A percentile compares a stretch with the other conserved stretches of the same genome.
These are phyloP conservation scores for Solanum appendiculatum DNA, from an alignment of 257 asterid genomes.

Conservation along the genomic window DNA sequence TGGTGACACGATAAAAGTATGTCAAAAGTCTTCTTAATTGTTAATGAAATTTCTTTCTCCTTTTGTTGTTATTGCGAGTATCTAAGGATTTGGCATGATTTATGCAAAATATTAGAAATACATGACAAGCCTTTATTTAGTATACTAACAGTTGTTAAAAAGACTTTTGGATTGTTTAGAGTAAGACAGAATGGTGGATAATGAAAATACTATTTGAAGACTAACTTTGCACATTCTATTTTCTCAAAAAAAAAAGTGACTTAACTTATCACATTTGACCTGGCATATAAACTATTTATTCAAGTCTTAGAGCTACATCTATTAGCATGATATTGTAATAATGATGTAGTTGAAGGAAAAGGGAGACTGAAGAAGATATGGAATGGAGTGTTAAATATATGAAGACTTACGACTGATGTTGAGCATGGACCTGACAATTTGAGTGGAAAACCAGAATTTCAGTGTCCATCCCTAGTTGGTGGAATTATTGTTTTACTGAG, in stretches of 20 bases:
- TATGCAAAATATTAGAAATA: neutral
- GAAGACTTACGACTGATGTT: neutral
- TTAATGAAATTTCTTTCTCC: neutral
- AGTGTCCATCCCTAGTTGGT: neutral
- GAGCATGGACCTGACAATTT: neutral
- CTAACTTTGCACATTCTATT: neutral
- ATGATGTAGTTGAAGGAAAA: neutral
- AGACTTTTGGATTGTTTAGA: neutral
- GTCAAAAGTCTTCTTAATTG: neutral
- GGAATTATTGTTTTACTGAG: neutral
- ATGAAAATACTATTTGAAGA: neutral
- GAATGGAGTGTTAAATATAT: neutral
- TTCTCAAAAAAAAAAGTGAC: neutral
- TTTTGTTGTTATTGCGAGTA: neutral
- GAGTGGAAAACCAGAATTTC: neutral
- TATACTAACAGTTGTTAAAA: neutral
- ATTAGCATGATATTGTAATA: neutral
- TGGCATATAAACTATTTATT: neutral
- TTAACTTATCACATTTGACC: neutral
- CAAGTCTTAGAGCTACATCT: neutral
- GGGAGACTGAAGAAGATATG: neutral
- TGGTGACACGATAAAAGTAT: constrained; percentile 86
- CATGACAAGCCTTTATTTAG: neutral
- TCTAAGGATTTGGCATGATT: neutral
- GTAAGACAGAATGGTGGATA: neutral